phyloP scores from a whole-genome alignment of 2,329 filamentous ascomycete genomes.

The Diaporthe humulicola region DNA sequence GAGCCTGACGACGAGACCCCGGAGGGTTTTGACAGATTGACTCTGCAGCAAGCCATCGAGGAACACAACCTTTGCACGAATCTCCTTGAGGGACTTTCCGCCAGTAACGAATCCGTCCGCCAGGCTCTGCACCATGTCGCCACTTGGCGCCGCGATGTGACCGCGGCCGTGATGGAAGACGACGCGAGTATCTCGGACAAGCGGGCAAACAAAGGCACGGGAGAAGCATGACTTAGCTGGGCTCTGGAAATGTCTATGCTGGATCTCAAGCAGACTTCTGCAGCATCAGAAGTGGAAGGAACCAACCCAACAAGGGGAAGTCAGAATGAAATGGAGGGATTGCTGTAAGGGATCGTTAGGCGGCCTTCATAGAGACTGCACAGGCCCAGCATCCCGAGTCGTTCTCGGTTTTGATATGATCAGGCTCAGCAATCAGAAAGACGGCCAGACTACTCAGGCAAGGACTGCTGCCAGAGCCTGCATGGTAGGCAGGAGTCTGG shows the following conservation, averaged over 20 bases:
- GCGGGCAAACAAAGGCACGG: neutral
- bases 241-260: neutral
- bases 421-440: neutral
- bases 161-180: constrained; percentile 14
- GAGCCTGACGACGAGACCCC: constrained; percentile 6
- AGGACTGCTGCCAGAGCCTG: neutral
- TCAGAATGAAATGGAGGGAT: neutral
- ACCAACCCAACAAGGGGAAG: neutral
- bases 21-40: constrained; percentile 20
- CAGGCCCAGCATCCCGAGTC: too few relatives aligned
- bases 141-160: constrained; percentile 23
- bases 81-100: neutral
- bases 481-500: neutral
- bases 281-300: neutral
- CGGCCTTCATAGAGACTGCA: too few relatives aligned
- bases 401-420: neutral
- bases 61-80: neutral
- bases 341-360: neutral
- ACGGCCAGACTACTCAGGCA: neutral
- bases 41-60: constrained; percentile 21
- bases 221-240: neutral
- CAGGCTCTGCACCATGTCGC: neutral
- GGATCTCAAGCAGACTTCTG: too few relatives aligned
- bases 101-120: neutral
- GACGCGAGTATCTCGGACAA: constrained; percentile 8